Evolutionary conservation across 495 filamentous ascomycete species (phyloP), one percentile per base, ranked within the genome.

Genomic region (Penicillium subrubescens): DNA sequence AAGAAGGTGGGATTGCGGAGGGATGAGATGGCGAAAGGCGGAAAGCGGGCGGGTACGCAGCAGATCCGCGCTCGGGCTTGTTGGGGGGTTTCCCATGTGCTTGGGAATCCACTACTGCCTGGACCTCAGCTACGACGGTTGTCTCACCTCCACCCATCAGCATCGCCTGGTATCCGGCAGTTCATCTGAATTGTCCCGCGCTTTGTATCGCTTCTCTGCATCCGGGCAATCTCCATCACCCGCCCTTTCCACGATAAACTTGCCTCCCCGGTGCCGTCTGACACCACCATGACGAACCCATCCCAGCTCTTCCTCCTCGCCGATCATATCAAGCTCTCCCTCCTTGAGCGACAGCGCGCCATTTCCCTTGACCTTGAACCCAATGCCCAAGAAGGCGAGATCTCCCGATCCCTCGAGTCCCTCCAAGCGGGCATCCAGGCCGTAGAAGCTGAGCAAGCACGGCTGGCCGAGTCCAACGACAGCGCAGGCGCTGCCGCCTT

Each of bases 261-360:
- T 44, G 55, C 55, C 41, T 44, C 39, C 34, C 54, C 34, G 29
- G 53, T 23, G 53, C 53, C 53, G 53, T 57, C 61, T 59, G 55
- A 59, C 53, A 62, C 63, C 77, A 75, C 69, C 52, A 90, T 89
- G 87, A 76, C 87, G 60, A 88, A 83, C 59, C 77, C 83, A 53
- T 79, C 79, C 21, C 83, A 86, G 59, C 77, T 84, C 33, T 83
- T 84, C 71, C 79, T 86, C 33, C 77, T 85, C 62, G 83, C 81
- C 62, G 82, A 86, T 68, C 80, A 83, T 63, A 83, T 85, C 69
- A 85, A 85, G 63, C 76, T 86, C 53, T 84, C 83, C 6, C 74
- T 84, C 8, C 75, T 97, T 29, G 95, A 98, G 74, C 88, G 94
- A 54, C 90, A 97, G 79, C 89, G 94, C 48, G 93, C 93, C n/a